phyloP scores from a whole-genome alignment of 2,329 filamentous ascomycete species.

The Aspergillus sp. region DNA sequence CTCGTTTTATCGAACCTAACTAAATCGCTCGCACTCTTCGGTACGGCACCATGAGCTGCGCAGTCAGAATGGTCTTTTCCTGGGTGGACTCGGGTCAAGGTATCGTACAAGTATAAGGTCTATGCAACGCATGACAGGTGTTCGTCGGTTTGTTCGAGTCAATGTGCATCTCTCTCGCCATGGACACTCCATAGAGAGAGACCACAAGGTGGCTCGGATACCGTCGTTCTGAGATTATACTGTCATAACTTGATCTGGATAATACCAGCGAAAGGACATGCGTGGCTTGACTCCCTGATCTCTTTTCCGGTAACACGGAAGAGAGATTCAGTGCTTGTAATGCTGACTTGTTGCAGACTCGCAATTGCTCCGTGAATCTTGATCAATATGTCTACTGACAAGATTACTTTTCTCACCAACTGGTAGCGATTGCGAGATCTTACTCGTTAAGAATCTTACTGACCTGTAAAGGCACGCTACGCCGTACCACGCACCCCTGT shows the following conservation, averaged over 20 bases:
- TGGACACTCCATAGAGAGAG: background rate
- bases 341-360: constrained; percentile 24
- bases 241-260: constrained; percentile 79
- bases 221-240: constrained; percentile 65
- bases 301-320: constrained; percentile 11
- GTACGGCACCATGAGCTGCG: constrained; percentile 27
- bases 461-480: constrained; percentile 62
- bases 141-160: constrained; percentile 21
- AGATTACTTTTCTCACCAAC: constrained; percentile 80
- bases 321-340: constrained; percentile 14
- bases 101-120: constrained; percentile 37
- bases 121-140: constrained; percentile 40
- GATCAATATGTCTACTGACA: constrained; percentile 67
- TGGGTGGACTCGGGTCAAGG: constrained; percentile 35
- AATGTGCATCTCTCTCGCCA: constrained; percentile 1
- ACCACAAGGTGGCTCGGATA: constrained; percentile 1
- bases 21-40: constrained; percentile 12
- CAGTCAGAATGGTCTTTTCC: constrained; percentile 18
- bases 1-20: background rate
- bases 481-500: constrained; percentile 71
- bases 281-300: constrained; percentile 52
- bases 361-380: constrained; percentile 31
- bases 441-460: constrained; percentile 14
- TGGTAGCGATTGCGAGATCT: constrained; percentile 49
- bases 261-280: constrained; percentile 85